A percentile compares a stretch with the other conserved stretches of the same genome.
phyloP scores from a whole-genome alignment of 208 protist genomes.

The Phytomonas francai region DNA sequence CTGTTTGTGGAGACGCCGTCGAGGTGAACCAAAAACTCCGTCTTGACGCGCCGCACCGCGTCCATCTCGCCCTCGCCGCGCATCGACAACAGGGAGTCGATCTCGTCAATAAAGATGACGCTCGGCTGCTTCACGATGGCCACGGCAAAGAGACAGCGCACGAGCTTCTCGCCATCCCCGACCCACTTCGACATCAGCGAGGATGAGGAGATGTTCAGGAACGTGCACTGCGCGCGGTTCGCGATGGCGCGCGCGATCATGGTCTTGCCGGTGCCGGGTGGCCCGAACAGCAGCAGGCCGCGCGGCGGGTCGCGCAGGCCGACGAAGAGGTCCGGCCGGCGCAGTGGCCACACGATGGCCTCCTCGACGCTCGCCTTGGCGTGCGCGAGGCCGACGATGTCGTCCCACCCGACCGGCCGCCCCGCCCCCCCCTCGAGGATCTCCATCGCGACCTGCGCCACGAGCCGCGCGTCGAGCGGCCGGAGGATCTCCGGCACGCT shows the following conservation, averaged over 20 bases:
- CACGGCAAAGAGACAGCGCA: conserved; percentile 86
- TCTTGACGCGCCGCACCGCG: conserved; percentile 96
- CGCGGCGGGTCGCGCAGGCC: conserved; percentile 78
- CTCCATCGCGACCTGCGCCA: conserved; percentile 62
- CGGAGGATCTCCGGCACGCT: conserved; percentile 48
- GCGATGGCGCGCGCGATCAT: conserved; percentile 90
- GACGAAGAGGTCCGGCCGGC: conserved; percentile 67
- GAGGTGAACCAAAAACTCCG: conserved; percentile 98
- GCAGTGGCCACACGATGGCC: conserved; percentile 74
- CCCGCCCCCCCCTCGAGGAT: conserved; percentile 57
- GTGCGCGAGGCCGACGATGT: conserved; percentile 71
- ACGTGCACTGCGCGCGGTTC: conserved; percentile 60
- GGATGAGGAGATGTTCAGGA: conserved; percentile 87
- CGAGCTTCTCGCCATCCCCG: conserved; percentile 89
- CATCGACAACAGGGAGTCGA: conserved; percentile 89
- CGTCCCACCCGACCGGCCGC: conserved; percentile 52
- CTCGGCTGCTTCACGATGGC: conserved; percentile 75
- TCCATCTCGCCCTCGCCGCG: conserved; percentile 80
- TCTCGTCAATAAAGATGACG: conserved; percentile 93
- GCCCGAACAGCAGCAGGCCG: conserved; percentile 85
- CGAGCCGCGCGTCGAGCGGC: conserved; percentile 65
- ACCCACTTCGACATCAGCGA: conserved; percentile 88
- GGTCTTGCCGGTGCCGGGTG: conserved; percentile 90
- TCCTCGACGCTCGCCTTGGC: conserved; percentile 79
- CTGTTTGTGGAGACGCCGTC: conserved; percentile 74